These are phyloP conservation scores for Paramecium biaurelia DNA, from an alignment of 73 alveolate genomes.

Conservation along the genomic window DNA sequence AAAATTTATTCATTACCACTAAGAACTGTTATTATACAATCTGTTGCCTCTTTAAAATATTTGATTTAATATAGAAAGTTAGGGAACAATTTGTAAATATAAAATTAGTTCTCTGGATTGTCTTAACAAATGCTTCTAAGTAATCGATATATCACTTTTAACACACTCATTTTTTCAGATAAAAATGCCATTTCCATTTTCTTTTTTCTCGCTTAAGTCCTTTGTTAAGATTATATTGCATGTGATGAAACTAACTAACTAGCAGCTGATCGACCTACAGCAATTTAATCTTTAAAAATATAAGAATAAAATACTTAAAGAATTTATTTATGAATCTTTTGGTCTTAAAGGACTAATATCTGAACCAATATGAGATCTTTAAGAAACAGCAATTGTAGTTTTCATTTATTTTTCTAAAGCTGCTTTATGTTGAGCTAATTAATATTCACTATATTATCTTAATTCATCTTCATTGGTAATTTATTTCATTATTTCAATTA, in stretches of 20 bases:
- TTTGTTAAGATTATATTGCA: not conserved
- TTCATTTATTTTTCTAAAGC: slow-evolving; percentile 16
- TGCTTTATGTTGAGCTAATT: not conserved
- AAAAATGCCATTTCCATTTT: slow-evolving; percentile 4
- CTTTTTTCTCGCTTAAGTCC: not conserved
- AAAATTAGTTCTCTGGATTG: slow-evolving; percentile 26
- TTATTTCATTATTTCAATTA: slow-evolving; percentile 47
- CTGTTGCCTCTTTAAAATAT: slow-evolving; percentile 48
- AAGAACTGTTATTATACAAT: slow-evolving; percentile 25
- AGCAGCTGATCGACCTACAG: not conserved
- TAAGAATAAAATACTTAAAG: not conserved
- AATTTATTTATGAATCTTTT: not conserved
- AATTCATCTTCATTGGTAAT: slow-evolving; percentile 47
- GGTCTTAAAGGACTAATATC: not conserved
- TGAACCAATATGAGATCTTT: not conserved
- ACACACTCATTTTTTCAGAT: slow-evolving; percentile 31
- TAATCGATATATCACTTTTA: slow-evolving; percentile 16
- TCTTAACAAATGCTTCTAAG: slow-evolving; percentile 25
- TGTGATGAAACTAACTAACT: not conserved
- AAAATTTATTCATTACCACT: slow-evolving; percentile 35
- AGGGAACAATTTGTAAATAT: not conserved
- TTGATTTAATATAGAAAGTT: slow-evolving; percentile 19
- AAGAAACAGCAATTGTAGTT: not conserved
- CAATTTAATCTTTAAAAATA: not conserved
- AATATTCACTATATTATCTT: slow-evolving; percentile 37